These are phyloP conservation scores for Lentinula novae-zelandiae DNA, from an alignment of 1,284 basidiomycete genomes.

Conservation along the genomic window DNA sequence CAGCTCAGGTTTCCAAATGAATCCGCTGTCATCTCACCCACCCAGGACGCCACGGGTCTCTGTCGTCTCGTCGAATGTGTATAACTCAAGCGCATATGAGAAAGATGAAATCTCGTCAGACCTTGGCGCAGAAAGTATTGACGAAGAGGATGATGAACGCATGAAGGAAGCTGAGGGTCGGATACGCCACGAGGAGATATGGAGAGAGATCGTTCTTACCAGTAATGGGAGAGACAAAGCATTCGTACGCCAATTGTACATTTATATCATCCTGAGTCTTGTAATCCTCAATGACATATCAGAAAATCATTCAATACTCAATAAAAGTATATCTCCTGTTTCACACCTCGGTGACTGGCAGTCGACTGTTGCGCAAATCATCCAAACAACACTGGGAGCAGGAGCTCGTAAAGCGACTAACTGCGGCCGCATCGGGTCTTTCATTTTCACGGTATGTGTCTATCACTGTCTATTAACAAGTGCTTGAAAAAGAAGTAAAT, in stretches of 20 bases:
- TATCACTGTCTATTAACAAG: constrained; percentile 3
- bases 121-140: constrained; percentile 23
- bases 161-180: constrained; percentile 38
- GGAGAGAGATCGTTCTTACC: constrained; percentile 72
- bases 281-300: constrained; percentile 2
- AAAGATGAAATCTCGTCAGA: constrained; percentile 37
- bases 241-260: constrained; percentile 49
- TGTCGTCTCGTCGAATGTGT: constrained; percentile 33
- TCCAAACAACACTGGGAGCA: constrained; percentile 49
- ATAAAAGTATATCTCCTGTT: constrained; percentile 70
- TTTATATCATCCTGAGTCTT: constrained; percentile 1
- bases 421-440: constrained; percentile 58
- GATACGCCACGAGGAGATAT: constrained; percentile 61
- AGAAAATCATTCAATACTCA: constrained; percentile 84
- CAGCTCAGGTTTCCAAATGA: constrained; percentile 59
- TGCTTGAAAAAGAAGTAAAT: background rate
- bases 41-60: constrained; percentile 69
- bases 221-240: constrained; percentile 78
- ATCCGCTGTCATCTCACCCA: constrained; percentile 71
- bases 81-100: constrained; percentile 33
- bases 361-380: constrained; percentile 39
- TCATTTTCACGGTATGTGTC: constrained; percentile 64
- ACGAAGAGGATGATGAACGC: constrained; percentile 43
- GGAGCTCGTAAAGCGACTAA: constrained; percentile 54
- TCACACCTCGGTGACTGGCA: constrained; percentile 49